These are phyloP conservation scores for Chlorella sp. DNA, from an alignment of 139 green algal species.

Conservation along the genomic window DNA sequence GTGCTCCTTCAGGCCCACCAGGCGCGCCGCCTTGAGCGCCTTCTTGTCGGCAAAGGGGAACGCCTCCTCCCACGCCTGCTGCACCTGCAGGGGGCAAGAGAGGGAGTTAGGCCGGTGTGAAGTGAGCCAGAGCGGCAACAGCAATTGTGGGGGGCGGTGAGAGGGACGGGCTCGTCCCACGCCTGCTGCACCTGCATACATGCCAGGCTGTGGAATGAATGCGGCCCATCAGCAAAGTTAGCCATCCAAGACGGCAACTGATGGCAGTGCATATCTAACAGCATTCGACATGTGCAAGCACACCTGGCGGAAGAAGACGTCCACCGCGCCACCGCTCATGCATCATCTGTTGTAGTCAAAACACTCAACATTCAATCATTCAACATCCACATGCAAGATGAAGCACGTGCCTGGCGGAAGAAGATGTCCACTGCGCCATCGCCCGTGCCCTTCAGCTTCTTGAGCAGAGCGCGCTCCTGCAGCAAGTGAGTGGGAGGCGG, in stretches of 20 bases:
- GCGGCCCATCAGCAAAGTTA: too few species aligned
- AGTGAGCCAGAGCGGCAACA: too few species aligned
- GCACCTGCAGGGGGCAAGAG: not conserved
- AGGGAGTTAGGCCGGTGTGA: too few species aligned
- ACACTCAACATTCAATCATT: too few species aligned
- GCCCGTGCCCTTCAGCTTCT: conserved; percentile 38
- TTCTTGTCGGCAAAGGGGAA: conserved; percentile 51
- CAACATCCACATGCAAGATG: too few species aligned
- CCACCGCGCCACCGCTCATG: conserved; percentile 28
- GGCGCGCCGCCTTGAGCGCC: conserved; percentile 30
- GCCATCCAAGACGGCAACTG: too few species aligned
- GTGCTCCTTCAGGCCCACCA: conserved; percentile 39
- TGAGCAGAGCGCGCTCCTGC: conserved; percentile 40
- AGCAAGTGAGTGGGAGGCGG: not conserved
- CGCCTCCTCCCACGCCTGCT: conserved; percentile 34
- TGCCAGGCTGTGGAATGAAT: too few species aligned
- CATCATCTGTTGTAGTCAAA: too few species aligned
- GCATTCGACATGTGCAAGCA: too few species aligned
- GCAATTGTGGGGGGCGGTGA: too few species aligned
- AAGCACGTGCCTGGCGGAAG: conserved; percentile 28
- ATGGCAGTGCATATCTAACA: too few species aligned
- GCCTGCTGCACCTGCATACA: conserved; percentile 10
- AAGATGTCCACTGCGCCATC: conserved; percentile 47
- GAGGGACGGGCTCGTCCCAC: conserved; percentile 39
- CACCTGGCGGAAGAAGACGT: conserved; percentile 46